Percentiles rank a stretch among this genome's conserved stretches.
These are phyloP conservation scores for Penicillium sp. DNA, from an alignment of 2,329 filamentous ascomycete genomes.

Conservation along the genomic window DNA sequence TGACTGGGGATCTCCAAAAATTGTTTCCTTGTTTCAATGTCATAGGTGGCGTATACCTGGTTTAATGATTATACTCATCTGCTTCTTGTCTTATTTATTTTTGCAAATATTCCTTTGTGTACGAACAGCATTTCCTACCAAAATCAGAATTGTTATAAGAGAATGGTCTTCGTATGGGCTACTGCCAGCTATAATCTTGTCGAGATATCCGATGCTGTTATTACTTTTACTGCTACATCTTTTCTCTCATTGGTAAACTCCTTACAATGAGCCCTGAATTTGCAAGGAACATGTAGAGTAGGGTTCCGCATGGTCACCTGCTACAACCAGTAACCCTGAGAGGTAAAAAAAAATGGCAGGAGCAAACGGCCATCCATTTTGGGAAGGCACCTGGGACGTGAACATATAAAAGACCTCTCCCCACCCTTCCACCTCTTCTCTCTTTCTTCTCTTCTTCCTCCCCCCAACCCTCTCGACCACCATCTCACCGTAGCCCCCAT, in stretches of 20 bases:
- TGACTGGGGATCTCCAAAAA: conserved; percentile 12
- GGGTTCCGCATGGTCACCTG: neutral
- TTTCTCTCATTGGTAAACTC: neutral
- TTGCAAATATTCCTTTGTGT: conserved; percentile 9
- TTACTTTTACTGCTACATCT: conserved; percentile 1
- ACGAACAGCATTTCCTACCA: neutral
- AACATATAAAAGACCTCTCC: too few relatives aligned
- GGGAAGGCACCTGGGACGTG: too few relatives aligned
- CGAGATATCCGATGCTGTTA: conserved; percentile 23
- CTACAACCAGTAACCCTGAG: neutral
- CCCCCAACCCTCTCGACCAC: too few relatives aligned
- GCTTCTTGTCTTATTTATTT: conserved; percentile 10
- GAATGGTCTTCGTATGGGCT: neutral
- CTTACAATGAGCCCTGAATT: too few relatives aligned
- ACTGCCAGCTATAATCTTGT: neutral
- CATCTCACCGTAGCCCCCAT: too few relatives aligned
- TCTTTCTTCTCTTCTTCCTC: too few relatives aligned
- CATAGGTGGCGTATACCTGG: conserved; percentile 27
- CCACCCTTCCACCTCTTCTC: too few relatives aligned
- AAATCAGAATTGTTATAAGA: conserved; percentile 3
- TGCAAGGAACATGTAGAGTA: neutral
- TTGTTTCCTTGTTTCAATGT: conserved; percentile 20
- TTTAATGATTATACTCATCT: conserved; percentile 16
- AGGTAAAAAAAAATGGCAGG: neutral
- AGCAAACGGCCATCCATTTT: neutral